Evolutionary conservation across 2,329 filamentous ascomycete species (phyloP).

Genomic region (Acephala macrosclerotiorum): DNA sequence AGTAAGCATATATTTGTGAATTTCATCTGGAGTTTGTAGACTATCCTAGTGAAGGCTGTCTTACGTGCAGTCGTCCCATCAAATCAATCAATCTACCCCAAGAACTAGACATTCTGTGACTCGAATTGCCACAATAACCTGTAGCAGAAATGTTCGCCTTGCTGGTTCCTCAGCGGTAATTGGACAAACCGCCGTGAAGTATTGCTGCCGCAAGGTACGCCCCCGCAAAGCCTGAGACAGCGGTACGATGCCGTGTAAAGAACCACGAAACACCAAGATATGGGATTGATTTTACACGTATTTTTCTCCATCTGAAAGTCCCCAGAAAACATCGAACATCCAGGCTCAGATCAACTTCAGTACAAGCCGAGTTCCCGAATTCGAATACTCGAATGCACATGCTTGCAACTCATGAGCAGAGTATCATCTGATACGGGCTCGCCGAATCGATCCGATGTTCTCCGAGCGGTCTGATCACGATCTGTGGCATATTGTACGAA

Average conservation of each 20-base stretch:
- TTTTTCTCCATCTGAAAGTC: too few species aligned
- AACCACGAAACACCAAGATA: conserved; percentile 10
- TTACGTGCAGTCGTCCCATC: conserved; percentile 14
- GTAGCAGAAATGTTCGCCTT: conserved; percentile 6
- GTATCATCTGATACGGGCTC: not conserved
- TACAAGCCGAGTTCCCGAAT: not conserved
- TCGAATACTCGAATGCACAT: not conserved
- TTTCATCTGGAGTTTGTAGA: conserved; percentile 9
- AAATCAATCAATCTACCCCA: not conserved
- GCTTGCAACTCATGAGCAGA: not conserved
- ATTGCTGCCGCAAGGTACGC: conserved; percentile 9
- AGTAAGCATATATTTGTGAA: conserved; percentile 10
- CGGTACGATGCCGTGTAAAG: not conserved
- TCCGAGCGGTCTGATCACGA: conserved; percentile 4
- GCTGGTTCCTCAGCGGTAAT: conserved; percentile 2
- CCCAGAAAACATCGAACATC: not conserved
- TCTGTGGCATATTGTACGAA: not conserved
- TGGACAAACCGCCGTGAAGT: not conserved
- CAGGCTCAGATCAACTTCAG: too few species aligned
- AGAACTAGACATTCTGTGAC: conserved; percentile 11
- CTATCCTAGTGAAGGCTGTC: conserved; percentile 8
- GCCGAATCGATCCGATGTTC: conserved; percentile 1
- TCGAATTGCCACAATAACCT: conserved; percentile 9
- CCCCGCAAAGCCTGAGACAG: not conserved
- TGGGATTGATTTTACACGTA: too few species aligned